Evolutionary conservation across 805 yeast genomes (phyloP), one percentile per base, ranked within the genome.

Genomic region (Kodamaea lidongshanica): DNA sequence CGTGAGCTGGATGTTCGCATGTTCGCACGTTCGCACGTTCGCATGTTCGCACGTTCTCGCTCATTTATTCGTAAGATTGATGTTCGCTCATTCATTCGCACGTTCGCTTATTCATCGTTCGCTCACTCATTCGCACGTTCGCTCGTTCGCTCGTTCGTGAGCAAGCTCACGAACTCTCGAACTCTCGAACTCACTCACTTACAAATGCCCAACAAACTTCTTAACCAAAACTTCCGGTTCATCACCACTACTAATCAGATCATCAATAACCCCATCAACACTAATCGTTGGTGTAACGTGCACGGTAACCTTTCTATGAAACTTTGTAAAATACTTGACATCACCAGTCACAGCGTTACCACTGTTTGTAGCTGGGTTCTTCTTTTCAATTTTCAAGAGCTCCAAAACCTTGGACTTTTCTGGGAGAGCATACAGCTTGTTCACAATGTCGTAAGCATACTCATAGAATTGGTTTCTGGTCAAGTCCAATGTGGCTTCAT

Each of bases 231-330:
- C 67, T 3, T 63, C 75, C 4, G 63, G 45, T 4, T 72, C 59
- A 29, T 77, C 71, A 6, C 86, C 74, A 24, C 86, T 75, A 44
- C 79, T 81, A 45, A 85, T 67, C 5, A 63, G 44, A 19, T 63
- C 61, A 39, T 69, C 71, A 13, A 65, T 64, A 28, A 80, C 72
- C 1, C 95, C 95, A 50, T 84, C 72, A 22, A 85, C 58, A 12
- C 70, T 53, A 9, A 83, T 81, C 4, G 92, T 78, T 12, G 95
- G 95, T 3, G 92, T 82, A n/a, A 81, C 78, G 49, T 86, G 95
- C 21, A 81, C 73, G 25, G 89, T 86, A 23, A 77, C 72, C 35
- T 83, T 84, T 50, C 95, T 70, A 31, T 75, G 77, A 48, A 74
- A 74, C 50, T 77, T 69, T 12, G 87, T 70, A 48, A 82, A 84